Conservation (phyloP, 2,329 filamentous ascomycete genomes). For the Trichophaea hybrida region DNA sequence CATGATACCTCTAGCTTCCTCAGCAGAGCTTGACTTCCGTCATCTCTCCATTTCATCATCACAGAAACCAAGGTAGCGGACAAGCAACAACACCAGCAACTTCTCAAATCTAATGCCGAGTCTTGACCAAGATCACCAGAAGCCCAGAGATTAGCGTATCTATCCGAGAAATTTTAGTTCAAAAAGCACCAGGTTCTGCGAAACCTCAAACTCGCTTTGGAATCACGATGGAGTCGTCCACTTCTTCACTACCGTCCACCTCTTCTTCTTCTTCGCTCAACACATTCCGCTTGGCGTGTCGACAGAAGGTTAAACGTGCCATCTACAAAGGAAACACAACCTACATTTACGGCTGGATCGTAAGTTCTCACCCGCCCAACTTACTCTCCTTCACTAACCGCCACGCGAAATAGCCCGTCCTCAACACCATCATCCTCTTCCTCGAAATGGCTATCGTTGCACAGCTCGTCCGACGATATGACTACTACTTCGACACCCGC, state of each 20-base stretch:
- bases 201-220: background rate
- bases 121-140: no score
- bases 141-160: no score
- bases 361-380: conserved; percentile 34
- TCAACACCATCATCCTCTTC: conserved; percentile 72
- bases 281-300: background rate
- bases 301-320: conserved; percentile 2
- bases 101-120: background rate
- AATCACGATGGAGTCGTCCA: background rate
- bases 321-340: conserved; percentile 43
- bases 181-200: background rate
- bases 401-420: conserved; percentile 50
- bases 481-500: conserved; percentile 81
- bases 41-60: background rate
- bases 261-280: background rate
- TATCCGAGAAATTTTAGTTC: no score
- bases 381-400: conserved; percentile 1
- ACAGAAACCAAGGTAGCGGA: background rate
- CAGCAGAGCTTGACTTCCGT: background rate
- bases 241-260: background rate
- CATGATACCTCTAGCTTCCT: background rate
- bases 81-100: background rate
- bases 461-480: conserved; percentile 73
- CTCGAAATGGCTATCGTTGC: conserved; percentile 80
- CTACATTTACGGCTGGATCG: conserved; percentile 58